Evolutionary conservation across 768 basidiomycete genomes (phyloP).

Genomic region (Podaxis mareebaensis): DNA sequence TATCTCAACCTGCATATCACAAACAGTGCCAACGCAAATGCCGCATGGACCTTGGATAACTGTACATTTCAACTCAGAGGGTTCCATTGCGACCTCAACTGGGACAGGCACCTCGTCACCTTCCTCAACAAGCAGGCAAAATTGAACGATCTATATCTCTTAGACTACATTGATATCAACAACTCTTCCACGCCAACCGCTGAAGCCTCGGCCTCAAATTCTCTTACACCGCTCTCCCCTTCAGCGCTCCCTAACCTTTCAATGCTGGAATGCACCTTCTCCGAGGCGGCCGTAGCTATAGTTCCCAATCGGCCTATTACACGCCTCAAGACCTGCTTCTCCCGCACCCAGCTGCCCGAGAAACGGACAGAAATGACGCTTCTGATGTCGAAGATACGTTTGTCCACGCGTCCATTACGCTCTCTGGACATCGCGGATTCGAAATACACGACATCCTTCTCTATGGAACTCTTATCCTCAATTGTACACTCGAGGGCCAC

Average conservation of each 20-base stretch:
- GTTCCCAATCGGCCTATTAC: slow-evolving; percentile 60
- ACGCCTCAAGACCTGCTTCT: slow-evolving; percentile 70
- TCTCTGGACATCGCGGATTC: slow-evolving; percentile 67
- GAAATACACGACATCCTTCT: slow-evolving; percentile 53
- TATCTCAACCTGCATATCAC: slow-evolving; percentile 53
- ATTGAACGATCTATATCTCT: slow-evolving; percentile 50
- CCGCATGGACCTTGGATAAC: slow-evolving; percentile 41
- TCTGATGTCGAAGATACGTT: slow-evolving; percentile 47
- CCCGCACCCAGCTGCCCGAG: slow-evolving; percentile 44
- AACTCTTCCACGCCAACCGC: slow-evolving; percentile 27
- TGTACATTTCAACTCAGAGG: slow-evolving; percentile 55
- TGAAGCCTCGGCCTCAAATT: slow-evolving; percentile 18
- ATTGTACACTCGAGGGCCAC: slow-evolving; percentile 37
- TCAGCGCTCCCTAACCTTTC: slow-evolving; percentile 48
- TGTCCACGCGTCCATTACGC: slow-evolving; percentile 43
- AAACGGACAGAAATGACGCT: slow-evolving; percentile 54
- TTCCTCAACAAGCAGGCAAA: slow-evolving; percentile 51
- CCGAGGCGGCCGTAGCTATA: slow-evolving; percentile 59
- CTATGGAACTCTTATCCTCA: slow-evolving; percentile 49
- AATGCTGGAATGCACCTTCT: slow-evolving; percentile 65
- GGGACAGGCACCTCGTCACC: slow-evolving; percentile 55
- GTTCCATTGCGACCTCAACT: slow-evolving; percentile 68
- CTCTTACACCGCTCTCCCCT: slow-evolving; percentile 25
- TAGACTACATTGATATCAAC: slow-evolving; percentile 40
- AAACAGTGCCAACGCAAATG: slow-evolving; percentile 33